Conservation (phyloP, 306 rosid species). For the Notholithocarpus densiflorus region DNA sequence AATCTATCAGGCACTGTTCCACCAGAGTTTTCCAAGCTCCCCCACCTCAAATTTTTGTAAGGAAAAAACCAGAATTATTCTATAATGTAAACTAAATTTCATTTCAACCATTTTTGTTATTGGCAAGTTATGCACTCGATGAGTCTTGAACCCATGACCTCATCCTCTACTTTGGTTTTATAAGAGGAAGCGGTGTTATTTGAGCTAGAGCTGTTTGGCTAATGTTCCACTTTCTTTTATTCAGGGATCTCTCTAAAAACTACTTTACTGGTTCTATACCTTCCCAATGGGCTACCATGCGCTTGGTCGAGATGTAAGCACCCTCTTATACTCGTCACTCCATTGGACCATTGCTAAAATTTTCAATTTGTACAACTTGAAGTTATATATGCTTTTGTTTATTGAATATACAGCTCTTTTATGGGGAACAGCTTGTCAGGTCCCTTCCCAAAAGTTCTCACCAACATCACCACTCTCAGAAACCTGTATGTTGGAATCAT, state of each 20-base stretch:
- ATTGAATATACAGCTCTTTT: constrained; percentile 54
- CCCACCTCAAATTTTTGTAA: constrained; percentile 57
- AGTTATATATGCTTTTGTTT: constrained; percentile 17
- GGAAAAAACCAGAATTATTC: constrained; percentile 21
- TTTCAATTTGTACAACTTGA: constrained; percentile 4
- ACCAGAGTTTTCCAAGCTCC: constrained; percentile 80
- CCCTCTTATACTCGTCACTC: constrained; percentile 19
- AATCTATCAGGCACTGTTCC: constrained; percentile 71
- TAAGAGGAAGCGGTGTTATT: no score
- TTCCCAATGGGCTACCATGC: constrained; percentile 68
- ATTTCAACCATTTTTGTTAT: not conserved
- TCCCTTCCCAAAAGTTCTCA: constrained; percentile 79
- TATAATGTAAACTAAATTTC: constrained; percentile 11
- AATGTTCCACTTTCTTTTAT: constrained; percentile 18
- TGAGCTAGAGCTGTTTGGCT: not conserved
- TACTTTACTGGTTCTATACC: constrained; percentile 67
- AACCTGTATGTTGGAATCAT: constrained; percentile 62
- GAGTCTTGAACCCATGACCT: no score
- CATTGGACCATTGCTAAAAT: not conserved
- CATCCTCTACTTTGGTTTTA: no score
- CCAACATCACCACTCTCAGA: constrained; percentile 73
- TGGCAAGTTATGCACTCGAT: no score
- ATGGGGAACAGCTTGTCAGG: constrained; percentile 95
- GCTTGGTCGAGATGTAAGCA: constrained; percentile 62
- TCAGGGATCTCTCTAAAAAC: constrained; percentile 83